These are phyloP conservation scores for Apocynum venetum DNA, from an alignment of 257 asterid species.

Conservation along the genomic window DNA sequence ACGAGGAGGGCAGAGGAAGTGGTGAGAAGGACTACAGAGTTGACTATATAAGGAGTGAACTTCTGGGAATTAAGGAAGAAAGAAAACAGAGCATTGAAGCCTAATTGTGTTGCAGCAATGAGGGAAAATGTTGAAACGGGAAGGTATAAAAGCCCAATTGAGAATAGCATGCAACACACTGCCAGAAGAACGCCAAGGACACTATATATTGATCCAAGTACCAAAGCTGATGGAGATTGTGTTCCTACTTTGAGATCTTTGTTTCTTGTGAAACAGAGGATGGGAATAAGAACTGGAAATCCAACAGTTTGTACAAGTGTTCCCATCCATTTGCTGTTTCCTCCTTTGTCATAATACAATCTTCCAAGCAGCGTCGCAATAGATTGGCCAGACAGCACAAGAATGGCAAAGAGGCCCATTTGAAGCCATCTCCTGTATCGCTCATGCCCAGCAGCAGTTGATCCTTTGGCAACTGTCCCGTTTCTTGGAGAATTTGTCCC, in stretches of 20 bases:
- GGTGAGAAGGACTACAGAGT: slow-evolving; percentile 52
- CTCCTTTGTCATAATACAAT: slow-evolving; percentile 44
- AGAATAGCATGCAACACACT: slow-evolving; percentile 34
- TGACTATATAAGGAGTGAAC: slow-evolving; percentile 63
- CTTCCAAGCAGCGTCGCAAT: slow-evolving; percentile 35
- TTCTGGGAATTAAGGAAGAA: slow-evolving; percentile 52
- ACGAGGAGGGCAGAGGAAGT: slow-evolving; percentile 27
- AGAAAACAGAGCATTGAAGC: slow-evolving; percentile 67
- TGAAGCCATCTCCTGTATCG: slow-evolving; percentile 28
- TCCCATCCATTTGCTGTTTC: slow-evolving; percentile 41
- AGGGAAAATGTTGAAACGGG: slow-evolving; percentile 63
- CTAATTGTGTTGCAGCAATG: slow-evolving; percentile 50
- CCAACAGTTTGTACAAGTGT: slow-evolving; percentile 38
- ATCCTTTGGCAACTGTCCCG: not conserved
- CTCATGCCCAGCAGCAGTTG: not conserved
- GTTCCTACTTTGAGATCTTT: not conserved
- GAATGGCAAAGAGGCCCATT: slow-evolving; percentile 24
- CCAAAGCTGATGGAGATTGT: slow-evolving; percentile 2
- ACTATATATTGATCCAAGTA: slow-evolving; percentile 29
- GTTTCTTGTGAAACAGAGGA: slow-evolving; percentile 17
- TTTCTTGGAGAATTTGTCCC: slow-evolving; percentile 8
- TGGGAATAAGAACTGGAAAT: slow-evolving; percentile 42
- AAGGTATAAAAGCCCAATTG: slow-evolving; percentile 48
- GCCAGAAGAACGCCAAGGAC: slow-evolving; percentile 46
- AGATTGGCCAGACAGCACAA: slow-evolving; percentile 38